phyloP scores from a whole-genome alignment of 108 stramenopile genomes.

The Skeletonema marinoi region DNA sequence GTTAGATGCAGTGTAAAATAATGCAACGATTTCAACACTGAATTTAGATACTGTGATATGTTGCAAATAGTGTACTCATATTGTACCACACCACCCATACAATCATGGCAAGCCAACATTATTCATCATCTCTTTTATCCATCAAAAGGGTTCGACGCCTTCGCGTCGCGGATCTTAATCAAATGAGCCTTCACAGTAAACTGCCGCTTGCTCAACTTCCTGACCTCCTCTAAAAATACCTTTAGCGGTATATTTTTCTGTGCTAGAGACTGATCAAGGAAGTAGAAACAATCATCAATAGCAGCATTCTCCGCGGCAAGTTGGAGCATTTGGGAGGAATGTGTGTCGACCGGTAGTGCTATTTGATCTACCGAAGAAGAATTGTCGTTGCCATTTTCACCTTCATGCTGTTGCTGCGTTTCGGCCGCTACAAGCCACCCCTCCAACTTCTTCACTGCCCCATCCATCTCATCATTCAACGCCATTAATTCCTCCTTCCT shows the following conservation, averaged over 20 bases:
- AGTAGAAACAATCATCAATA: constrained; percentile 83
- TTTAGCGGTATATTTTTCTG: constrained; percentile 60
- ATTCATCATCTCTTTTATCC: background rate
- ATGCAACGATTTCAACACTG: too few relatives aligned
- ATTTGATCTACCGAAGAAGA: constrained; percentile 21
- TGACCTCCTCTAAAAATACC: constrained; percentile 76
- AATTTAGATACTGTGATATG: too few relatives aligned
- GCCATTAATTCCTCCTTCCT: constrained; percentile 41
- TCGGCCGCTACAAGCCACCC: constrained; percentile 51
- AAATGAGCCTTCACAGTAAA: constrained; percentile 60
- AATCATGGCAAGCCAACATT: too few relatives aligned
- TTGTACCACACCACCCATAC: too few relatives aligned
- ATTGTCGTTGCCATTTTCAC: constrained; percentile 31
- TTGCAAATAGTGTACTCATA: too few relatives aligned
- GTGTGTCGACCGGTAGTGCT: constrained; percentile 54
- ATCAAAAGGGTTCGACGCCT: background rate
- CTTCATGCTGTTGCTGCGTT: constrained; percentile 5
- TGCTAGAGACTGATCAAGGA: constrained; percentile 77
- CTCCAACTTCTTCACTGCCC: constrained; percentile 51
- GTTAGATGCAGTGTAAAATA: too few relatives aligned
- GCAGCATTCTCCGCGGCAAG: constrained; percentile 74
- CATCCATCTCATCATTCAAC: constrained; percentile 50
- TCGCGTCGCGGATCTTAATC: constrained; percentile 23
- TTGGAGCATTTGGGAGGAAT: constrained; percentile 74
- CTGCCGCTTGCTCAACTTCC: constrained; percentile 81